Conservation (phyloP, 1,139 yeast species). For the Hyphopichia khmerensis region DNA sequence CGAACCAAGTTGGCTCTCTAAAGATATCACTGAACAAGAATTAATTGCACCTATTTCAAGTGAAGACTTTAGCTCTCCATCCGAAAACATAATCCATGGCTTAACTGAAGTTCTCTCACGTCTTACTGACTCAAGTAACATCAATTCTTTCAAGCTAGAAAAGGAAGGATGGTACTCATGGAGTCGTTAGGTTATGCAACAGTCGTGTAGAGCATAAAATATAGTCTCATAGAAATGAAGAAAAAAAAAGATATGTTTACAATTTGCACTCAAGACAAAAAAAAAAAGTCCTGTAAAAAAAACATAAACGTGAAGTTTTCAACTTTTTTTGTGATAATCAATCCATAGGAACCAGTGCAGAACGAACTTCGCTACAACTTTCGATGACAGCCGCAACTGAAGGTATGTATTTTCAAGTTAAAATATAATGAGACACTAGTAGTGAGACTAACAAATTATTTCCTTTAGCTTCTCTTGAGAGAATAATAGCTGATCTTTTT, state of each 20-base stretch:
- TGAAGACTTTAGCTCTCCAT: too few relatives aligned
- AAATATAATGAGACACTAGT: background rate
- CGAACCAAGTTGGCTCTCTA: too few relatives aligned
- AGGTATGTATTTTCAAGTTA: background rate
- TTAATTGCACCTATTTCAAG: too few relatives aligned
- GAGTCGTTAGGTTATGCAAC: background rate
- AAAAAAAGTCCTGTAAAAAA: background rate
- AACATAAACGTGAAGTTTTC: background rate
- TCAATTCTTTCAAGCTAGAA: too few relatives aligned
- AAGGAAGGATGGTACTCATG: background rate
- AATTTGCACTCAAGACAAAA: background rate
- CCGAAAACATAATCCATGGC: background rate
- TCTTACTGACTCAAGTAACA: too few relatives aligned
- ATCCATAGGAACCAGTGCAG: background rate
- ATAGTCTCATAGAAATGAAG: background rate
- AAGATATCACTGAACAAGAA: too few relatives aligned
- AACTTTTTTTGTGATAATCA: background rate
- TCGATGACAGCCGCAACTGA: background rate
- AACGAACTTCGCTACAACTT: background rate
- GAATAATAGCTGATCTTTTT: slow-evolving; percentile 13
- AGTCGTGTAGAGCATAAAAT: background rate
- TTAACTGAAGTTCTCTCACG: too few relatives aligned
- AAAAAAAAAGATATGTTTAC: background rate
- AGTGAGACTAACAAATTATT: background rate
- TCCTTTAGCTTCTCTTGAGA: background rate